These are phyloP conservation scores for Niebla homalea DNA, from an alignment of 495 filamentous ascomycete species.

Conservation along the genomic window DNA sequence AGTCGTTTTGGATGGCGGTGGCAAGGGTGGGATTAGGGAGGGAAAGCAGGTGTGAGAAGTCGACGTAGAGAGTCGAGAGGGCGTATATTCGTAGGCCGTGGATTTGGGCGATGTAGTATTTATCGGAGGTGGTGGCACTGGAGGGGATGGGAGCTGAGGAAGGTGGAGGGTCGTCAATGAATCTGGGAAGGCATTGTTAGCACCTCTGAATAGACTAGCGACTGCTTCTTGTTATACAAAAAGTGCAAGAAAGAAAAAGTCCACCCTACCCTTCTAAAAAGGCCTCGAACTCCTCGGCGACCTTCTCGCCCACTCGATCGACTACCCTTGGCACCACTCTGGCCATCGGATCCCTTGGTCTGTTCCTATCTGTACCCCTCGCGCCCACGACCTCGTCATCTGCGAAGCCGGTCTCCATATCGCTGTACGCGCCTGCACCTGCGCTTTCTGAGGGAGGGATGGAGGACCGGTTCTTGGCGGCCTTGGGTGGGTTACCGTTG, in stretches of 20 bases:
- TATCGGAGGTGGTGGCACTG: conserved; percentile 63
- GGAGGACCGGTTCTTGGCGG: conserved; percentile 24
- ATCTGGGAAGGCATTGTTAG: conserved; percentile 30
- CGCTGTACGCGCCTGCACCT: conserved; percentile 41
- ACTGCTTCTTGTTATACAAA: too few species aligned
- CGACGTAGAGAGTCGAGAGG: conserved; percentile 93
- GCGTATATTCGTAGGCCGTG: conserved; percentile 73
- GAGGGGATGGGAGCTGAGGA: conserved; percentile 58
- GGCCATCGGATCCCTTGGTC: conserved; percentile 46
- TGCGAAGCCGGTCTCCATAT: conserved; percentile 34
- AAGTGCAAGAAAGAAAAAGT: too few species aligned
- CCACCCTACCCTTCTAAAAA: conserved; percentile 64
- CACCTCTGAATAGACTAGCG: neutral
- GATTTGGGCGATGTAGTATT: conserved; percentile 94
- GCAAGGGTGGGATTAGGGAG: conserved; percentile 62
- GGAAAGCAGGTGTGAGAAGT: conserved; percentile 73
- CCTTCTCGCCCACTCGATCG: conserved; percentile 72
- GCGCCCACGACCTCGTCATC: conserved; percentile 50
- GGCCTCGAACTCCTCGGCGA: conserved; percentile 73
- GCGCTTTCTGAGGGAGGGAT: conserved; percentile 37
- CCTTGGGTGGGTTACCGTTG: conserved; percentile 11
- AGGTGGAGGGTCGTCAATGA: conserved; percentile 58
- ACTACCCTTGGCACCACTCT: conserved; percentile 67
- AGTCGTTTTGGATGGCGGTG: conserved; percentile 71
- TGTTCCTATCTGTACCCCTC: conserved; percentile 39